phyloP scores from a whole-genome alignment of 495 filamentous ascomycete species.

The Aspergillus affinis region DNA sequence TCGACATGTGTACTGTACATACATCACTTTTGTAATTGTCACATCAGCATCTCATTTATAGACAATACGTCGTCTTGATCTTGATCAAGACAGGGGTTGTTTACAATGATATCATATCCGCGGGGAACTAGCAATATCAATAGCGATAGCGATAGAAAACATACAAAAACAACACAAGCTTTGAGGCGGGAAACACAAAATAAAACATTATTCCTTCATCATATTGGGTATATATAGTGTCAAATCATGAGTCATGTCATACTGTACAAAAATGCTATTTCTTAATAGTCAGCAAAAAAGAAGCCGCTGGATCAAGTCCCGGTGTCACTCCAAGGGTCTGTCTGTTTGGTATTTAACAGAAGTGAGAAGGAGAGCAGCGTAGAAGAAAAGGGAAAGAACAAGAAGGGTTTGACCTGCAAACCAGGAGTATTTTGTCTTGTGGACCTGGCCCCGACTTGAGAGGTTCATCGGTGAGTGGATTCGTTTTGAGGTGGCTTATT shows the following conservation, averaged over 20 bases:
- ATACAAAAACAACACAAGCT: neutral
- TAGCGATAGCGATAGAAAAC: too few species aligned
- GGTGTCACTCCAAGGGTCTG: too few species aligned
- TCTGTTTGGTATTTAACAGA: too few species aligned
- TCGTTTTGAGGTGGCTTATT: neutral
- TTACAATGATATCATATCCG: too few species aligned
- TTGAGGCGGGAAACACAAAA: neutral
- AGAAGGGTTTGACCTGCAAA: constrained; percentile 21
- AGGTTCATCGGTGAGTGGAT: neutral
- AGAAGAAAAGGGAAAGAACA: neutral
- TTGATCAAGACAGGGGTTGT: too few species aligned
- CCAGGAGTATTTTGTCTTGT: neutral
- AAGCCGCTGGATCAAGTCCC: neutral
- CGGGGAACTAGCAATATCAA: too few species aligned
- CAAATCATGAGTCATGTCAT: constrained; percentile 23
- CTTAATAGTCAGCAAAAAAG: neutral
- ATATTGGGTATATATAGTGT: constrained; percentile 11
- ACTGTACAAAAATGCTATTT: constrained; percentile 13
- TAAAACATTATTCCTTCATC: constrained; percentile 6
- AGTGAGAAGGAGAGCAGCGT: too few species aligned
- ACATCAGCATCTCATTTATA: too few species aligned
- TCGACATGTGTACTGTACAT: too few species aligned
- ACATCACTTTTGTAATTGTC: too few species aligned
- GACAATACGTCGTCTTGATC: too few species aligned
- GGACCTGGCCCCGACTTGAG: neutral